Conservation (phyloP, 805 yeast species). For the Starmerella floris region DNA sequence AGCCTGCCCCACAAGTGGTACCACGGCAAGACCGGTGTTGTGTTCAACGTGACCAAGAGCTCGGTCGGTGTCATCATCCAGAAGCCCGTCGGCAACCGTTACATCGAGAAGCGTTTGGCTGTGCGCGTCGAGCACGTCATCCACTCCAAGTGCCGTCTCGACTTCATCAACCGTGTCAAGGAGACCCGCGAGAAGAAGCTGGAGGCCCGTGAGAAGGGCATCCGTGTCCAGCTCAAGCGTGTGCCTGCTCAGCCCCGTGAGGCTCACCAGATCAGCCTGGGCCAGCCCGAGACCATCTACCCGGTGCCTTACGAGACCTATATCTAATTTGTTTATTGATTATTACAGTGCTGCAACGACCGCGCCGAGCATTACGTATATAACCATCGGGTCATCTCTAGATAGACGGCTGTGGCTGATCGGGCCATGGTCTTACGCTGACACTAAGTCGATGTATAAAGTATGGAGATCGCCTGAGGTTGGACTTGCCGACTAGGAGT, state of each 20-base stretch:
- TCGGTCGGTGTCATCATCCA: constrained; percentile 96
- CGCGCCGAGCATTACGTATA: too few species aligned
- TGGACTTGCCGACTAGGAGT: too few species aligned
- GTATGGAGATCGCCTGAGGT: too few species aligned
- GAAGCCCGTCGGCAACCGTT: constrained; percentile 98
- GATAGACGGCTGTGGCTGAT: too few species aligned
- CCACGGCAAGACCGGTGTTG: constrained; percentile 99
- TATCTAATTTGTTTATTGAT: constrained; percentile 46
- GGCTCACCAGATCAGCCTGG: constrained; percentile 71
- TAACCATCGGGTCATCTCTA: too few species aligned
- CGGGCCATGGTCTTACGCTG: too few species aligned
- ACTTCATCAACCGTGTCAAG: constrained; percentile 97
- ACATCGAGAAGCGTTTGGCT: constrained; percentile 97
- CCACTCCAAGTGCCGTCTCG: constrained; percentile 99
- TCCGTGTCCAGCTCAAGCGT: constrained; percentile 86
- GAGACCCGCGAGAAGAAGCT: constrained; percentile 82
- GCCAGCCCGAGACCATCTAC: constrained; percentile 92
- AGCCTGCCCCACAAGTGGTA: constrained; percentile 99
- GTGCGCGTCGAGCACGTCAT: constrained; percentile 97
- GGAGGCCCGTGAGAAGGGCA: constrained; percentile 93
- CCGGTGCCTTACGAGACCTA: constrained; percentile 99
- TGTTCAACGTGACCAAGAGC: constrained; percentile 97
- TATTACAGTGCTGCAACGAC: neutral
- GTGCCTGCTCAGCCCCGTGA: constrained; percentile 97
- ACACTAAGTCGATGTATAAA: too few species aligned